Conservation (phyloP, 2,329 filamentous ascomycete genomes). For the Sporothrix variecibatus region DNA sequence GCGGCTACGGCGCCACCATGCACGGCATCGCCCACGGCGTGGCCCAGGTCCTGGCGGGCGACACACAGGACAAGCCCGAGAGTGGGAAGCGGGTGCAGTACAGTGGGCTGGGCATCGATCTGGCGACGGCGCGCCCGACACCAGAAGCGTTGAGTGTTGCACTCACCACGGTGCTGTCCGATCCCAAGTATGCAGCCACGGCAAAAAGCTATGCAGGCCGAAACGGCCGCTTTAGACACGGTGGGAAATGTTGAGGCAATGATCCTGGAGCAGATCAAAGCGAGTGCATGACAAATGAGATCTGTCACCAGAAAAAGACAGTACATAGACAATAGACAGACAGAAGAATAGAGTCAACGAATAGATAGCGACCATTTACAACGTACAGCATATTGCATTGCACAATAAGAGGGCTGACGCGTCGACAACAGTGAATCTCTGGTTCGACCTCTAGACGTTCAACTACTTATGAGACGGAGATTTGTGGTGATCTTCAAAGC, state of each 20-base stretch:
- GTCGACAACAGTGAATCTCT: not conserved
- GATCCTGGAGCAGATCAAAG: conserved; percentile 13
- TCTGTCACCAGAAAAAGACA: not conserved
- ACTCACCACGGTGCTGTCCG: conserved; percentile 36
- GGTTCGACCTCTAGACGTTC: not conserved
- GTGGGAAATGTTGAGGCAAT: conserved; percentile 36
- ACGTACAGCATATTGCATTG: not conserved
- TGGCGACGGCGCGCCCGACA: conserved; percentile 36
- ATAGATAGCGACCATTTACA: not conserved
- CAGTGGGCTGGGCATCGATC: conserved; percentile 41
- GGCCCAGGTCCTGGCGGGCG: conserved; percentile 45
- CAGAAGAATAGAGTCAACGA: not conserved
- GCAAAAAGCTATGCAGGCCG: conserved; percentile 34
- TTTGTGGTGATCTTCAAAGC: not conserved
- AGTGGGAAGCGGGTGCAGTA: conserved; percentile 41
- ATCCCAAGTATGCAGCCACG: conserved; percentile 32
- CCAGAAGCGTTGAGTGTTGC: conserved; percentile 36
- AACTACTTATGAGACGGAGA: not conserved
- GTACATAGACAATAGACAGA: not conserved
- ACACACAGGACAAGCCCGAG: conserved; percentile 47
- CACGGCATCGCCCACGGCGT: conserved; percentile 45
- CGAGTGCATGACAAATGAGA: not conserved
- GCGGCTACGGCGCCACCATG: conserved; percentile 45
- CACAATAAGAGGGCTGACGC: not conserved
- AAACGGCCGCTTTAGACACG: conserved; percentile 38